Base-by-base conservation (phyloP, 2,329 filamentous ascomycete species). In the Verticillium tricorpus region DNA sequence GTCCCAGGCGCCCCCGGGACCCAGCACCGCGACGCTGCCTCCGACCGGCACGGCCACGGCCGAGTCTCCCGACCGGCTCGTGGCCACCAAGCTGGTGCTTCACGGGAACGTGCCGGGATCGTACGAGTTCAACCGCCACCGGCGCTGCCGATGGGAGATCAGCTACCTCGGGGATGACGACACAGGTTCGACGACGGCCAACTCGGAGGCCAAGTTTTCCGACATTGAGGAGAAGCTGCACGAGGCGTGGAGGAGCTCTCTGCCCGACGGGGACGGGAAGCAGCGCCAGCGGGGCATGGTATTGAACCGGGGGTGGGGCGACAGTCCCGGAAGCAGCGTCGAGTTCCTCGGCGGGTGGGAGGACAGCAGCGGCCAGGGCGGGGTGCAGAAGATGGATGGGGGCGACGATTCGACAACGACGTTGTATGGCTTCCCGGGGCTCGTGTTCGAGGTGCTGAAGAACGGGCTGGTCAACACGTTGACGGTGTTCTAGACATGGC, bases 101-200 rank as follows among this genome's bases (percentile, higher is more conserved):
- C 95, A 99, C 73, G 92, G 91, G 54, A 99, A 99, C 69, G 88
- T 98, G 2, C 95, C 95, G 1, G 95, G 95, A 0, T 97, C 93
- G 1, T 98, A 97, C 73, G 91, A 94, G 12, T 99, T 99, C 78
- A 98, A 99, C 75, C 87, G 95, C 5, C 93, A 98, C 74, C 88
- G 94, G 19, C 87, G 95, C 64, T 92, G 91, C 68, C 87, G 93
- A 50, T 99, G 95, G 95, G 87, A 88, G 59, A 88, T 97, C 59
- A 74, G 78, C 55, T 89, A 89, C 66, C 76, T 88, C 5, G 69
- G 73, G 14, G 76, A 85, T 11, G 72, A 79, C 5, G 72, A 76
- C 11, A 15, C 17, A 1, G 72, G 78, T 12, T 75, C 75, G 12
- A 74, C 80, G 7, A 67, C 76, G 19, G 76, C 91, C 58, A 86